Percentiles rank a stretch among this genome's conserved stretches.
These are phyloP conservation scores for Podaxis mareebaensis DNA, from an alignment of 768 basidiomycete genomes.

Conservation along the genomic window DNA sequence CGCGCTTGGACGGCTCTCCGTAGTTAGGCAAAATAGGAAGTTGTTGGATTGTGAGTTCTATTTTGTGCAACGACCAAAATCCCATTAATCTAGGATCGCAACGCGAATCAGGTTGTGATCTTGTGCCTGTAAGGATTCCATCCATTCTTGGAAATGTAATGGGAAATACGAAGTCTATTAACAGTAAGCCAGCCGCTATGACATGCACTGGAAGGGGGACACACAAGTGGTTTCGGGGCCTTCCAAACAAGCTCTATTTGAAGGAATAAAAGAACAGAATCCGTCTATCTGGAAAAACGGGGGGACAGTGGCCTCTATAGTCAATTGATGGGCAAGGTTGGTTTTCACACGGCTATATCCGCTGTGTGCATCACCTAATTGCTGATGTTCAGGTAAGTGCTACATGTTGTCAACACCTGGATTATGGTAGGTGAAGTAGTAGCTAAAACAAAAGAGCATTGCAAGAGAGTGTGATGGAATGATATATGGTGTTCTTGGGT, in stretches of 20 bases:
- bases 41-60: slow-evolving; percentile 2
- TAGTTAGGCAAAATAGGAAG: slow-evolving; percentile 4
- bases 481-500: background rate
- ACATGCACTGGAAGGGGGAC: background rate
- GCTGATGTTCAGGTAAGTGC: background rate
- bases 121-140: background rate
- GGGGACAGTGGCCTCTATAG: background rate
- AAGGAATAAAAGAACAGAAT: background rate
- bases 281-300: background rate
- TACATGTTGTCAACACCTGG: slow-evolving; percentile 11
- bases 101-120: background rate
- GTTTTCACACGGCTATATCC: background rate
- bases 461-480: slow-evolving; percentile 2
- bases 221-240: too few relatives aligned
- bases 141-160: background rate
- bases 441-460: slow-evolving; percentile 5
- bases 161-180: background rate
- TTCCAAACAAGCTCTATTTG: too few relatives aligned
- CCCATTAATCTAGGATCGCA: slow-evolving; percentile 13
- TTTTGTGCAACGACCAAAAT: slow-evolving; percentile 1
- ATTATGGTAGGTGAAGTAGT: slow-evolving; percentile 6
- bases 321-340: background rate
- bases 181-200: background rate
- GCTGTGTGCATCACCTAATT: background rate
- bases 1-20: slow-evolving; percentile 14